Evolutionary conservation across 345 rosid genomes (phyloP).

Genomic region (Syzygium aqueum): DNA sequence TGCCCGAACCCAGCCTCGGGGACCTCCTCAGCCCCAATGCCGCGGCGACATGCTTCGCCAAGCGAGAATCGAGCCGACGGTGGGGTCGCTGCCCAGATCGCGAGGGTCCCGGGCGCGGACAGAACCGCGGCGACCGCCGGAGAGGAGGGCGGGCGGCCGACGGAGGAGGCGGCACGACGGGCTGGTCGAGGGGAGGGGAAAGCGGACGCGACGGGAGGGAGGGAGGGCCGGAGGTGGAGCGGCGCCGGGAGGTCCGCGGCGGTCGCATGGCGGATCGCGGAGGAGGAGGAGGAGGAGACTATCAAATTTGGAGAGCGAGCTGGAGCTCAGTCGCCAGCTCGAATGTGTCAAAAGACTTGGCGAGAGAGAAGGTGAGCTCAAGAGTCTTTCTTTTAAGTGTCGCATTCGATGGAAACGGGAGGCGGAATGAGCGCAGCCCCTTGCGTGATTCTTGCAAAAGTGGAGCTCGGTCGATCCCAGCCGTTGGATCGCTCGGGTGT

Average conservation of each 20-base stretch:
- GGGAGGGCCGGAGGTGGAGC: neutral
- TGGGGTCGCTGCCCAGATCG: neutral
- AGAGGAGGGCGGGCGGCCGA: neutral
- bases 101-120: neutral
- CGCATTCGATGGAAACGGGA: neutral
- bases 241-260: neutral
- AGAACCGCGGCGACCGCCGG: conserved; percentile 2
- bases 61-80: neutral
- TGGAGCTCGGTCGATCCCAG: neutral
- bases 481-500: neutral
- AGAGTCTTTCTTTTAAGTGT: too few species aligned
- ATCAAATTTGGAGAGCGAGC: neutral
- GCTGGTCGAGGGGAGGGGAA: neutral
- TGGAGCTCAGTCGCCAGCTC: neutral
- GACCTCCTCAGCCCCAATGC: conserved; percentile 1
- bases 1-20: neutral
- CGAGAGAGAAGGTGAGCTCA: neutral
- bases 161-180: neutral
- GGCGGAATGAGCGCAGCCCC: neutral
- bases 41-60: neutral
- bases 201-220: neutral
- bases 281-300: neutral
- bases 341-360: neutral
- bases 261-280: neutral
- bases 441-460: neutral